Evolutionary conservation across 2,329 filamentous ascomycete genomes (phyloP).

Genomic region (Fusarium neocosmosporiellum): DNA sequence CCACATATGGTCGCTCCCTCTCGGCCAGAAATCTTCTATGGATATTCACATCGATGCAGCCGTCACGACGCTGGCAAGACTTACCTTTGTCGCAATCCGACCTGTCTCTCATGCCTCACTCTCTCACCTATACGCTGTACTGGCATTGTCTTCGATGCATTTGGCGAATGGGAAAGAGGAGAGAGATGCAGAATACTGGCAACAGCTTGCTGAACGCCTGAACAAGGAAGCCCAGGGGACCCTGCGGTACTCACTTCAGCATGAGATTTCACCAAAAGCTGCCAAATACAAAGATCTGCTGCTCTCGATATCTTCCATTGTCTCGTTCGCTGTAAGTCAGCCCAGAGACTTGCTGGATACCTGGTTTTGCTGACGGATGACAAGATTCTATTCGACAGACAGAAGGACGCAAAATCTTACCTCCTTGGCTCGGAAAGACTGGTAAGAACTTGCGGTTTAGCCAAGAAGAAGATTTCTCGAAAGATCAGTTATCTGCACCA

Average conservation of each 20-base stretch:
- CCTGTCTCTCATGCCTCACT: background rate
- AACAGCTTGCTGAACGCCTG: background rate
- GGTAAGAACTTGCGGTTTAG: background rate
- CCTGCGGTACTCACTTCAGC: background rate
- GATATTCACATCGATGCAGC: background rate
- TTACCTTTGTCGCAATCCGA: background rate
- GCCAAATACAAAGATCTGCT: background rate
- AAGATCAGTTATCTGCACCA: conserved; percentile 15
- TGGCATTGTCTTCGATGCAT: background rate
- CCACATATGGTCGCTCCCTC: background rate
- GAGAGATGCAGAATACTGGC: background rate
- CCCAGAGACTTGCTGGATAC: background rate
- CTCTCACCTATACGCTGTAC: background rate
- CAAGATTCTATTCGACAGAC: background rate
- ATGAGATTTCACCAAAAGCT: background rate
- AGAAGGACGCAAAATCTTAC: background rate
- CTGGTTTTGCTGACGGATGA: background rate
- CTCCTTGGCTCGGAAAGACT: background rate
- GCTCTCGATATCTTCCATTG: background rate
- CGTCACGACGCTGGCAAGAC: background rate
- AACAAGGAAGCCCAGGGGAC: background rate
- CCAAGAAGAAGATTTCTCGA: conserved; percentile 12
- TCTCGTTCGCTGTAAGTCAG: background rate
- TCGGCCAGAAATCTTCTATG: background rate
- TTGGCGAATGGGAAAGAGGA: background rate